Base-by-base conservation (phyloP, 108 stramenopile genomes). In the Cylindrotheca fusiformis region DNA sequence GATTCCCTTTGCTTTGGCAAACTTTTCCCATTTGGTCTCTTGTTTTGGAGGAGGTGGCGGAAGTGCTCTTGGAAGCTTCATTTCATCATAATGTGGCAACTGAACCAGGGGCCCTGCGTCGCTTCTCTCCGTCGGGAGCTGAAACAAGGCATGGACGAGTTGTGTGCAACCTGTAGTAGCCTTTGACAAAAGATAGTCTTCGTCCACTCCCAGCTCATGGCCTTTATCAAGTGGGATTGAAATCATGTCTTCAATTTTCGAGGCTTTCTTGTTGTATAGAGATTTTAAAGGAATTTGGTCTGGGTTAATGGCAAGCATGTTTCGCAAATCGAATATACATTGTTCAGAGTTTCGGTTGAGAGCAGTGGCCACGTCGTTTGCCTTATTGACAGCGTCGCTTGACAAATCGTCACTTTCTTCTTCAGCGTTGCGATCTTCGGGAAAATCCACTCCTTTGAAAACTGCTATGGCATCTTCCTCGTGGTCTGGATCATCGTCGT, bases 21-120 rank as follows among this genome's bases (percentile, higher is more conserved):
- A 95, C 68, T 91, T 75, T 64, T 92, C 90, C 94, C 94, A 95
- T 72, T 87, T 90, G 45, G 94, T 93, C 48, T 82, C 82, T 71
- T 83, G 56, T 65, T 95, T 95, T 27, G 80, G 87, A 28, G 81
- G 79, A n/a, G 94, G 94, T 19, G 89, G 89, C 58, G 88, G 87
- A 80, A 93, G 60, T 41, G 75, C 64, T 60, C 92, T 58, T 5
- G 93, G 93, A 53, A 87, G 55, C 26, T 52, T 59, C 32, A 76
- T 81, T 55, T 85, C 82, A 44, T 68, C 79, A 55, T 78, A 74
- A 6, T 48, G 27, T 4, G 90, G 88, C 19, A 95, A 52, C 27
- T 69, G 67, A 23, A 79, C 87, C 68, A 90, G 47, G 3, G 87
- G 74, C 2, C 90, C 88, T 10, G 77, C 80, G 63, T 91, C 94